Conservation (phyloP, 2,329 filamentous ascomycete genomes). For the Scytalidium sp. region DNA sequence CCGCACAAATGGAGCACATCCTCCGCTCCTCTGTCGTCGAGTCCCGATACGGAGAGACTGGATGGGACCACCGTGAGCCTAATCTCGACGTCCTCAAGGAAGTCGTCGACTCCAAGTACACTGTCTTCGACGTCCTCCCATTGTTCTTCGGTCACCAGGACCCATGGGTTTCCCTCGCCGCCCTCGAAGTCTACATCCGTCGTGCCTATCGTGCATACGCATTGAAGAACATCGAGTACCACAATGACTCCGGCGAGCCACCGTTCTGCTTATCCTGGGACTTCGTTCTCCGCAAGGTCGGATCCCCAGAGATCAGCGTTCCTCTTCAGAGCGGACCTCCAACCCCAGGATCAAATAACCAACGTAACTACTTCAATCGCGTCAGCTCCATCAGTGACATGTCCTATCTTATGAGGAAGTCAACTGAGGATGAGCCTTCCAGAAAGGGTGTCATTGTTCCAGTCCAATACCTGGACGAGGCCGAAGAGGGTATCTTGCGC, state of each 20-base stretch:
- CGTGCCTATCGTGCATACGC: conserved; percentile 96
- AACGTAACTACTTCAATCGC: conserved; percentile 65
- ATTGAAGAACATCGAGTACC: conserved; percentile 84
- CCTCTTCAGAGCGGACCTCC: conserved; percentile 79
- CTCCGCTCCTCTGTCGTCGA: conserved; percentile 92
- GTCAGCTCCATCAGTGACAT: conserved; percentile 96
- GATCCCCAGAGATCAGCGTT: conserved; percentile 84
- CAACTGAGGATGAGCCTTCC: conserved; percentile 69
- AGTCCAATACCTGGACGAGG: conserved; percentile 90
- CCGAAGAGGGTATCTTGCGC: conserved; percentile 79
- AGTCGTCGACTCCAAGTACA: conserved; percentile 97
- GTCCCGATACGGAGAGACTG: conserved; percentile 95
- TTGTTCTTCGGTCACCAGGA: conserved; percentile 95
- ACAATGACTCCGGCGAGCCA: conserved; percentile 66
- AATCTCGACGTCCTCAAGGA: conserved; percentile 91
- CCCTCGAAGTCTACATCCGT: conserved; percentile 93
- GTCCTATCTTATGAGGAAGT: conserved; percentile 75
- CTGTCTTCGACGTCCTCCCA: conserved; percentile 92
- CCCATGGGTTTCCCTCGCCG: conserved; percentile 89
- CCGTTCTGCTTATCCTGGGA: conserved; percentile 89
- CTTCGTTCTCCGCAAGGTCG: conserved; percentile 90
- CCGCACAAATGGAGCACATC: conserved; percentile 97
- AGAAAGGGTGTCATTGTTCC: conserved; percentile 94
- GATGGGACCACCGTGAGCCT: conserved; percentile 93
- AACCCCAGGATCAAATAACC: conserved; percentile 54